Evolutionary conservation across 768 basidiomycete genomes (phyloP).

Genomic region (Lactarius hatsudake): DNA sequence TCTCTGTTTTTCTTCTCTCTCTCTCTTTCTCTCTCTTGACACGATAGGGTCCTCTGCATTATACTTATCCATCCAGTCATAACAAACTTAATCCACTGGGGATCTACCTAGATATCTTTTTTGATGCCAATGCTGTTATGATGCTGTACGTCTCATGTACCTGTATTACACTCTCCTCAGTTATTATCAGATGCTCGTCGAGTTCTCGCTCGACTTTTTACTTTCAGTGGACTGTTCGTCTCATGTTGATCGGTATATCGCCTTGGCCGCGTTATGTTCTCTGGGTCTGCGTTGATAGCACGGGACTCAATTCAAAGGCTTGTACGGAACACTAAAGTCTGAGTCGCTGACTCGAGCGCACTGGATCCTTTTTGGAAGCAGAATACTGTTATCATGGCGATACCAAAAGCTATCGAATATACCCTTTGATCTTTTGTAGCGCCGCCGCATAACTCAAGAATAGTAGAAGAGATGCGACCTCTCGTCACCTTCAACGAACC

Average conservation of each 20-base stretch:
- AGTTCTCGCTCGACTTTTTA: background rate
- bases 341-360: background rate
- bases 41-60: conserved; percentile 13
- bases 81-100: conserved; percentile 6
- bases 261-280: background rate
- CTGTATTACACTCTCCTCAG: conserved; percentile 7
- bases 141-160: conserved; percentile 19
- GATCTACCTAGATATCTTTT: conserved; percentile 20
- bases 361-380: background rate
- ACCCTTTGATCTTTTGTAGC: background rate
- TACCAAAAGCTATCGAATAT: background rate
- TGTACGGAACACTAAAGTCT: too few relatives aligned
- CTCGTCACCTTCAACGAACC: background rate
- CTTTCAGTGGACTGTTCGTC: background rate
- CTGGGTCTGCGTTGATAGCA: background rate
- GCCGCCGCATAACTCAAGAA: too few relatives aligned
- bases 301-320: too few relatives aligned
- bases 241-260: background rate
- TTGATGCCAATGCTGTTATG: conserved; percentile 3
- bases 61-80: conserved; percentile 23
- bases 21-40: background rate
- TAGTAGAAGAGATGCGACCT: background rate
- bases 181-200: background rate
- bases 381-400: background rate
- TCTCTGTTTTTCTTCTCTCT: background rate